Percentiles rank a stretch among this genome's conserved stretches.
Conservation (phyloP, 768 basidiomycete species). For the Pleurotus tuber-regium region DNA sequence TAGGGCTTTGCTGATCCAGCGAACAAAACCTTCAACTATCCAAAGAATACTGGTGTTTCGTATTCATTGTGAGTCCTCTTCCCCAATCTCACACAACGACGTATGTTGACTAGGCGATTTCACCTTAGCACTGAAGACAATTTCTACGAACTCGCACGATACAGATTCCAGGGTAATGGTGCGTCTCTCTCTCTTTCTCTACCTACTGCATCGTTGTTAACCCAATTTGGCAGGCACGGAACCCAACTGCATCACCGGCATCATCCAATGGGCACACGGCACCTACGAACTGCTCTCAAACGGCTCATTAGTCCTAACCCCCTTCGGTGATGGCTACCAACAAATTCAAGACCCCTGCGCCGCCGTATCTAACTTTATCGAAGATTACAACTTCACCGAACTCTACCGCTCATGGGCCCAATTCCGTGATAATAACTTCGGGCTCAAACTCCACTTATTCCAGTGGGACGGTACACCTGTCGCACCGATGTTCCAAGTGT, state of each 20-base stretch:
- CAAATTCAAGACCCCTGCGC: slow-evolving; percentile 95
- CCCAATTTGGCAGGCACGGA: slow-evolving; percentile 54
- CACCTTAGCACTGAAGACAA: slow-evolving; percentile 60
- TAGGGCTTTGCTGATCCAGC: slow-evolving; percentile 88
- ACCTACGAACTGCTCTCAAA: slow-evolving; percentile 64
- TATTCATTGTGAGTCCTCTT: slow-evolving; percentile 76
- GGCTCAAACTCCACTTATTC: slow-evolving; percentile 75
- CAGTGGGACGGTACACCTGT: slow-evolving; percentile 75
- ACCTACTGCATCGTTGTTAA: neutral
- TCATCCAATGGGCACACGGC: slow-evolving; percentile 90
- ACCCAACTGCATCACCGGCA: slow-evolving; percentile 88
- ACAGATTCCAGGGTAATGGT: slow-evolving; percentile 90
- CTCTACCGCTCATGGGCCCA: slow-evolving; percentile 67
- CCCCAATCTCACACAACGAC: neutral
- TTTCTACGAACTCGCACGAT: slow-evolving; percentile 88
- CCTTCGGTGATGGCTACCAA: slow-evolving; percentile 87
- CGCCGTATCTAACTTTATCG: slow-evolving; percentile 83
- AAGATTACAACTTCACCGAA: slow-evolving; percentile 78
- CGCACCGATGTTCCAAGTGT: slow-evolving; percentile 65
- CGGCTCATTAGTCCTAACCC: slow-evolving; percentile 74
- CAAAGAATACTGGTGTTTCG: slow-evolving; percentile 80
- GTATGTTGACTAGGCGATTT: slow-evolving; percentile 10
- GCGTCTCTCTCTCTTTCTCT: slow-evolving; percentile 16
- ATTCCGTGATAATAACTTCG: slow-evolving; percentile 57
- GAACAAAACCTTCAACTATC: slow-evolving; percentile 82